Evolutionary conservation across 2,329 filamentous ascomycete species (phyloP), one percentile per base, ranked within the genome.

Genomic region (Botrytis fabae): DNA sequence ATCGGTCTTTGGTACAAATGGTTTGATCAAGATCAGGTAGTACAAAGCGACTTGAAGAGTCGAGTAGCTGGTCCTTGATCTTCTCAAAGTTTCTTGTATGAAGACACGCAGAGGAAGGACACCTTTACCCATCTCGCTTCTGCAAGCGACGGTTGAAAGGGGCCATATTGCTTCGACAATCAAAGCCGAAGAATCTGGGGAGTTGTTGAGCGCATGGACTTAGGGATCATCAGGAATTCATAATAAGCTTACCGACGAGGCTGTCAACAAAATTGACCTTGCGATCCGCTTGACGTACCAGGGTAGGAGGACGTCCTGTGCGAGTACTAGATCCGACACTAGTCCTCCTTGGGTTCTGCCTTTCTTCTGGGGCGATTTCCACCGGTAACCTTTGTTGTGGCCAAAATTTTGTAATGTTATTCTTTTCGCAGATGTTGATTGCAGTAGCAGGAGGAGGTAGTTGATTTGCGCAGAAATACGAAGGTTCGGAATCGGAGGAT

Each of bases 121-220:
- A 70, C 92, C 90, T 81, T 92, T 93, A 74, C 89, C 91, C 76
- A 88, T 85, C 80, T 95, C 93, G 78, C 87, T 91, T 79, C 91
- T 90, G 82, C 92, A 93, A 73, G 92, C 88, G 51, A 92, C 90
- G 74, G 93, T 95, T 71, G 95, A 97, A 61, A 95, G 87, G 63
- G 96, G 95, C 96, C 96, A 99, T 80, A 99, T 97, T 71, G 93
- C 93, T 85, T 98, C 94, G 68, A 99, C 95, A 82, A 98, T 97
- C 83, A 97, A 94, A 71, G 96, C 96, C 70, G 96, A 96, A 79
- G 95, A 97, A 89, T 98, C 95, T 98, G 71, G 81, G 78, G 75
- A 75, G 72, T 68, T 70, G 73, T 83, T 83, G 79, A 83, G 82
- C 79, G 75, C 70, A 75, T 73, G 78, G 32, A 77, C 79, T 74